A percentile compares a stretch with the other conserved stretches of the same genome.
These are phyloP conservation scores for Amphichorda felina DNA, from an alignment of 2,329 filamentous ascomycete genomes.

Conservation along the genomic window DNA sequence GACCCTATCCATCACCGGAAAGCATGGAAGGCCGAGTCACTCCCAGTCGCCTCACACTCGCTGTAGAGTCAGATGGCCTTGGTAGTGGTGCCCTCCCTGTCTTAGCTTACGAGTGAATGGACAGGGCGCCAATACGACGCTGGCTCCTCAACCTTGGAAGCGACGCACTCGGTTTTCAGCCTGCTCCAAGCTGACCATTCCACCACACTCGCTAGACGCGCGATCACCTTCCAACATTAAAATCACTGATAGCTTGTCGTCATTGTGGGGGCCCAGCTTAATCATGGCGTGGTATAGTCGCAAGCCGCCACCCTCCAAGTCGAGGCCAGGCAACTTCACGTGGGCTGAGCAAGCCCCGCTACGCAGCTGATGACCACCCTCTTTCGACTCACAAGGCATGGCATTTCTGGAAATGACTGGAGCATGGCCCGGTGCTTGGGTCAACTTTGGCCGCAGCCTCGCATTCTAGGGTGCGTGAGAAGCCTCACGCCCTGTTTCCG, in stretches of 20 bases:
- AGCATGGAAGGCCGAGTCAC: conserved; percentile 2
- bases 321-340: conserved; percentile 7
- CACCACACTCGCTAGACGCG: too few relatives aligned
- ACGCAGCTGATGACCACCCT: conserved; percentile 12
- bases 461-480: neutral
- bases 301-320: neutral
- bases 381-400: conserved; percentile 13
- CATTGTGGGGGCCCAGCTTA: neutral
- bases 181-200: too few relatives aligned
- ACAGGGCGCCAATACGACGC: neutral
- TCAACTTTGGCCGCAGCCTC: conserved; percentile 1
- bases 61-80: conserved; percentile 15
- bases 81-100: conserved; percentile 15
- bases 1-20: conserved; percentile 7
- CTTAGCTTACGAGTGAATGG: conserved; percentile 10
- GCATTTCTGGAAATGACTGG: conserved; percentile 4
- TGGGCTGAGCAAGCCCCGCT: conserved; percentile 8
- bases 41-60: conserved; percentile 2
- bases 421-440: neutral
- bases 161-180: too few relatives aligned
- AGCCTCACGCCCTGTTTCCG: too few relatives aligned
- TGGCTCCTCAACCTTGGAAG: too few relatives aligned
- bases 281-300: conserved; percentile 1
- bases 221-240: too few relatives aligned
- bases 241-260: too few relatives aligned